Evolutionary conservation across 148 eudicot species (phyloP), one percentile per base, ranked within the genome.

Genomic region (Rhododendron mucronatum): DNA sequence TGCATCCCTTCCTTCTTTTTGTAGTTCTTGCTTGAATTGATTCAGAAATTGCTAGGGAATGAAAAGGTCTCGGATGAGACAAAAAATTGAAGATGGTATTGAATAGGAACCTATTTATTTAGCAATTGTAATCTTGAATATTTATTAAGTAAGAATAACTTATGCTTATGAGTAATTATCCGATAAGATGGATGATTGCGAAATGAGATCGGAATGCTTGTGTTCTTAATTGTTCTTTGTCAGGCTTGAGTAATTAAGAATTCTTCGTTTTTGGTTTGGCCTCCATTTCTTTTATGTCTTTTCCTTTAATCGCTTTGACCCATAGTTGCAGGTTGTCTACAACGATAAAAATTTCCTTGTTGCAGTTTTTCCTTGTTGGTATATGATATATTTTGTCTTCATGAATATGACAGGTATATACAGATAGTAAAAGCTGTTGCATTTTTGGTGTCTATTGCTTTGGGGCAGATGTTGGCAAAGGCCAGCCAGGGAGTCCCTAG

Each of bases 371-470:
- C 6, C 39, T 65, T 63, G 33, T 39, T 55, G 16, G 9, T 44
- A n/a, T 47, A 16, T 75, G 20, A 51, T 26, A 39, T 67, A 28
- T 67, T 35, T 69, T 74, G 7, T 33, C 57, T 76, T 10, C 48
- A 26, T 80, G 51, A 11, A 15, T 59, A 51, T 23, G 18, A 53
- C 88, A 92, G 94, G 88, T 92, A 92, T 21, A 91, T 88, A 20
- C 94, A 91, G 87, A 89, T 92, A n/a, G 94, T 92, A 2, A 92
- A 92, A 83, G 94, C 92, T 0, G 92, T 92, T 21, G 92, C 92
- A n/a, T 81, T 92, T 30, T 91, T 93, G 0, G 94, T 92, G 1
- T 92, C 89, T 13, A 83, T 87, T 6, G 90, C 90, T n/a, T 86
- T 92, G 69, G 94, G 94, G 26, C 86, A 84, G n/a, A 15, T 87